A percentile compares a stretch with the other conserved stretches of the same genome.
Conservation (phyloP, 768 basidiomycete species). For the Lactifluus piperatus region DNA sequence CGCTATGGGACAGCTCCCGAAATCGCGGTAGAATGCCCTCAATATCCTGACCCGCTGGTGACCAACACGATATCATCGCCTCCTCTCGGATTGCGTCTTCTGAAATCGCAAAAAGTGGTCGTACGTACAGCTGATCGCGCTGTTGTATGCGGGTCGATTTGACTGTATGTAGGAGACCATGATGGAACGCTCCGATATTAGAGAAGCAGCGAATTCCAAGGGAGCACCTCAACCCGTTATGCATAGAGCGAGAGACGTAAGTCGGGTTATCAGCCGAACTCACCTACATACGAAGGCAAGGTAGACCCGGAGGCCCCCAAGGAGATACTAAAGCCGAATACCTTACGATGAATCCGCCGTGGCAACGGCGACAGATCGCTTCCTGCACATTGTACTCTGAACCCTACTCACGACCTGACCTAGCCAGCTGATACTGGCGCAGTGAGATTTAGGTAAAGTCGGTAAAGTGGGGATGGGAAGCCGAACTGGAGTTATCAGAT, state of each 20-base stretch:
- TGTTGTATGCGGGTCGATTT: neutral
- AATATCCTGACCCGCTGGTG: neutral
- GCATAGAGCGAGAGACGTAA: no score
- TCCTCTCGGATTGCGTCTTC: neutral
- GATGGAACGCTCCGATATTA: no score
- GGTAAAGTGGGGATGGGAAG: neutral
- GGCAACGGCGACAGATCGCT: neutral
- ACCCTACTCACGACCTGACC: neutral
- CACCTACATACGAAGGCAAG: neutral
- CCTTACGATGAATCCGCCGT: neutral
- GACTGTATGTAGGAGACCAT: neutral
- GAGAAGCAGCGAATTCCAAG: no score
- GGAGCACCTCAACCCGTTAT: no score
- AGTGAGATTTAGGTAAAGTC: neutral
- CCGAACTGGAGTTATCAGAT: neutral
- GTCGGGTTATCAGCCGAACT: neutral
- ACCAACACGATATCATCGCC: neutral
- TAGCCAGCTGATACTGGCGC: neutral
- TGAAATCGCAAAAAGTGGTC: neutral
- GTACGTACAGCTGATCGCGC: neutral
- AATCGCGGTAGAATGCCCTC: neutral
- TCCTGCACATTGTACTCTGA: neutral
- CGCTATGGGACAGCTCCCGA: neutral
- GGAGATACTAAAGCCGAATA: neutral
- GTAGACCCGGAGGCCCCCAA: no score